Conservation (phyloP, 768 basidiomycete species). For the Boletus insuetus region DNA sequence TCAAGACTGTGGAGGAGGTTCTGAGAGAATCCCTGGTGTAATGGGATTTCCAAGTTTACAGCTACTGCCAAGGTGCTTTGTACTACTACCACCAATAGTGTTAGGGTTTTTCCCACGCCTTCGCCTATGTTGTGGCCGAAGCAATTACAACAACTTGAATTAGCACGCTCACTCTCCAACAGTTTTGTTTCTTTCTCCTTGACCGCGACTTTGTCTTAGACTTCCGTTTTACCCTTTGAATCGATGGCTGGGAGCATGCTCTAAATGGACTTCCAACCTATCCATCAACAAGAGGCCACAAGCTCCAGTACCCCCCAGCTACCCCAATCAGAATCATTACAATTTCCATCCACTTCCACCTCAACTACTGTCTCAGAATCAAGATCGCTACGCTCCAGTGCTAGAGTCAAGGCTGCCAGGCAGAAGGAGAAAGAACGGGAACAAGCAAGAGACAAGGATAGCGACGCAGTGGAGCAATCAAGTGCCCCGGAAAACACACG, state of each 20-base stretch:
- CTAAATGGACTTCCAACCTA: slow-evolving; percentile 91
- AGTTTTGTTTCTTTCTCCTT: slow-evolving; percentile 24
- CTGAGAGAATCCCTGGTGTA: slow-evolving; percentile 37
- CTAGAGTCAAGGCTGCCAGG: slow-evolving; percentile 72
- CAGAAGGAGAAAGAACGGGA: slow-evolving; percentile 59
- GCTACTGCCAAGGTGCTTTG: too few relatives aligned
- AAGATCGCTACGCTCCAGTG: slow-evolving; percentile 68
- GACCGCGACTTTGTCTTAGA: slow-evolving; percentile 25
- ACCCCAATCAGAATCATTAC: slow-evolving; percentile 37
- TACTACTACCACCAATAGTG: not conserved
- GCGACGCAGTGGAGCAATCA: slow-evolving; percentile 44
- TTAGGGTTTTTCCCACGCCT: slow-evolving; percentile 31
- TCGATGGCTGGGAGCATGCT: slow-evolving; percentile 86
- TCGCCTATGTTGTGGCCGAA: slow-evolving; percentile 20
- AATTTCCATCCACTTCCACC: slow-evolving; percentile 36
- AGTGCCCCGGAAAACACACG: slow-evolving; percentile 43
- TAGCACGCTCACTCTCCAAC: slow-evolving; percentile 21
- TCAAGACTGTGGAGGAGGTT: slow-evolving; percentile 65
- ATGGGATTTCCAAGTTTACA: not conserved
- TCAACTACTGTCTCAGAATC: slow-evolving; percentile 43
- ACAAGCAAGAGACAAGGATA: slow-evolving; percentile 54
- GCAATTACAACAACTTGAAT: slow-evolving; percentile 22
- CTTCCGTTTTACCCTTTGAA: slow-evolving; percentile 27
- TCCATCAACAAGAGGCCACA: slow-evolving; percentile 68
- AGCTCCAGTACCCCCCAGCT: slow-evolving; percentile 50